A percentile compares a stretch with the other conserved stretches of the same genome.
Conservation (phyloP, 768 basidiomycete species). For the Nidula microcarpa region DNA sequence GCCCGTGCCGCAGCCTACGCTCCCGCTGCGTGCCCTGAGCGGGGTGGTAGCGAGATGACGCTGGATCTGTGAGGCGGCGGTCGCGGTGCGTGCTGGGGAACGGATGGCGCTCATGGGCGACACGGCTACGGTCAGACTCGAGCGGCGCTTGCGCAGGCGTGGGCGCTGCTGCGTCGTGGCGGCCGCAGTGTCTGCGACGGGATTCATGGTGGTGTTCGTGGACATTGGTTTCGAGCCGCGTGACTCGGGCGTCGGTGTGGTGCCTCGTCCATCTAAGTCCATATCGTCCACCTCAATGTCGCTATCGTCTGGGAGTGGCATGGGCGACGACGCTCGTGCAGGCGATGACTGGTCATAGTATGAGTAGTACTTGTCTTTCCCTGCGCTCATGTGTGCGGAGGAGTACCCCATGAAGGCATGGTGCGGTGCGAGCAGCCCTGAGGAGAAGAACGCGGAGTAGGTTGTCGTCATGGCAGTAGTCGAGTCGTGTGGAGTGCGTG, state of each 20-base stretch:
- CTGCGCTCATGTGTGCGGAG: conserved; percentile 10
- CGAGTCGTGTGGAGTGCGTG: not conserved
- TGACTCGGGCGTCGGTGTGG: conserved; percentile 10
- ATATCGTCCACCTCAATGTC: conserved; percentile 28
- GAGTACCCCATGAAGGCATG: conserved; percentile 9
- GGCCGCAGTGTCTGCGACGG: conserved; percentile 7
- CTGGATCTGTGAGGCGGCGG: conserved; percentile 48
- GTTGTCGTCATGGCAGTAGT: conserved; percentile 18
- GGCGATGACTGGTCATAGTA: conserved; percentile 19
- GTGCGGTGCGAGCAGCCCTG: conserved; percentile 59
- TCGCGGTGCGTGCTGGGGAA: conserved; percentile 49
- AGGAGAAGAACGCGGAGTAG: conserved; percentile 71
- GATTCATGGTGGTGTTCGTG: conserved; percentile 8
- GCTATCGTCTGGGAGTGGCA: conserved; percentile 21
- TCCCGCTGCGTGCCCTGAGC: conserved; percentile 41
- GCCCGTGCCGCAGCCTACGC: conserved; percentile 19
- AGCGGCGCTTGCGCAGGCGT: conserved; percentile 57
- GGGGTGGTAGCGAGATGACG: conserved; percentile 29
- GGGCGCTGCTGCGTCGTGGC: conserved; percentile 18
- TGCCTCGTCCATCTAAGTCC: conserved; percentile 14
- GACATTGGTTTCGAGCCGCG: not conserved
- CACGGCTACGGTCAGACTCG: conserved; percentile 52
- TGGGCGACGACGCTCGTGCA: conserved; percentile 16
- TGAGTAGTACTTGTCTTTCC: conserved; percentile 11
- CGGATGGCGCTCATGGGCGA: conserved; percentile 59